A percentile compares a stretch with the other conserved stretches of the same genome.
These are phyloP conservation scores for Exophiala alcalophila DNA, from an alignment of 2,329 filamentous ascomycete species.

Conservation along the genomic window DNA sequence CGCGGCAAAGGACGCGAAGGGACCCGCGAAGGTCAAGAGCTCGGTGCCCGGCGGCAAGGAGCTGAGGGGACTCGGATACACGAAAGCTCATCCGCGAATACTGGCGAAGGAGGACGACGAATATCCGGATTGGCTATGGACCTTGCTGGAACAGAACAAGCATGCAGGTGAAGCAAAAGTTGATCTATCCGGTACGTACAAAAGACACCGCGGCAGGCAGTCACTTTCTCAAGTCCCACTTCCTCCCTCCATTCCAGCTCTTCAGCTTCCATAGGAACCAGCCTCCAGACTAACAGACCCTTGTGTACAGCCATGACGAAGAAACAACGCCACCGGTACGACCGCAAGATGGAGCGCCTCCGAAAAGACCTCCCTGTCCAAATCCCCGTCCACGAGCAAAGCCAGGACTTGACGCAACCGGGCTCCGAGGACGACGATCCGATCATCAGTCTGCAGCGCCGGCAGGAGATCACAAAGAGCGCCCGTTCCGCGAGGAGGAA, in stretches of 20 bases:
- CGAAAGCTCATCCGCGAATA: conserved; percentile 47
- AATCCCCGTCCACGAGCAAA: conserved; percentile 47
- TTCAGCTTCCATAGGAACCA: too few species aligned
- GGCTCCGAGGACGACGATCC: conserved; percentile 39
- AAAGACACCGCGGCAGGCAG: too few species aligned
- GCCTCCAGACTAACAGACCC: too few species aligned
- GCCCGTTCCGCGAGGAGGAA: conserved; percentile 46
- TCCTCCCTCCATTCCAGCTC: too few species aligned
- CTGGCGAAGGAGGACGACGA: conserved; percentile 47
- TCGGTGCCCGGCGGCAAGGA: conserved; percentile 41
- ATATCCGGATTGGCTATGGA: conserved; percentile 50
- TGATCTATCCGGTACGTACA: conserved; percentile 42
- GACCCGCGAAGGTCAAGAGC: conserved; percentile 36
- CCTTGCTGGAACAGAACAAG: conserved; percentile 39
- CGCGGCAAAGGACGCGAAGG: conserved; percentile 33
- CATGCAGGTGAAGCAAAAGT: conserved; percentile 38
- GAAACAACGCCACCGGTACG: conserved; percentile 46
- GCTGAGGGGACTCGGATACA: conserved; percentile 45
- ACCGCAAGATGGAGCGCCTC: conserved; percentile 46
- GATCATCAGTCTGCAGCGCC: conserved; percentile 37
- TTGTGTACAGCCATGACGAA: conserved; percentile 40
- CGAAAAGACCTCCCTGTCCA: conserved; percentile 39
- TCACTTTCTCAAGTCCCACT: too few species aligned
- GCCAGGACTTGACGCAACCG: conserved; percentile 44
- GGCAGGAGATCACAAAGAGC: conserved; percentile 44